A percentile compares a stretch with the other conserved stretches of the same genome.
Evolutionary conservation across 129 eudicot genomes (phyloP).

Genomic region (Pseudognaphalium luteoalbum): DNA sequence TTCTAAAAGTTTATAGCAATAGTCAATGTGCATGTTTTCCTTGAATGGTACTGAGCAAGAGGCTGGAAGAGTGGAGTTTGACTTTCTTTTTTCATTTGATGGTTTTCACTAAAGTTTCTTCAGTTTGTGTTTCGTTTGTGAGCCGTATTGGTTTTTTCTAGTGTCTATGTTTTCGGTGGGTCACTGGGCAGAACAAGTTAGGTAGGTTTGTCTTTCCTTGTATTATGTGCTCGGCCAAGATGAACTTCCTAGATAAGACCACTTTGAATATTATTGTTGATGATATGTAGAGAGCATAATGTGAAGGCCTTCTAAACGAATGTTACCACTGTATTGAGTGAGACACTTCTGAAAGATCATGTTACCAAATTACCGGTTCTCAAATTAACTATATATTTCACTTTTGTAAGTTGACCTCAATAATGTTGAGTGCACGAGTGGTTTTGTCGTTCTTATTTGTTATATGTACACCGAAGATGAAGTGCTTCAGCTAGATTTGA

Average conservation of each 20-base stretch:
- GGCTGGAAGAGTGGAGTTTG: background rate
- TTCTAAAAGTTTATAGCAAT: background rate
- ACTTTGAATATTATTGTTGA: background rate
- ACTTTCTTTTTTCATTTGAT: background rate
- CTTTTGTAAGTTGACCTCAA: background rate
- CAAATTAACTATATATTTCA: background rate
- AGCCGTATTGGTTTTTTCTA: background rate
- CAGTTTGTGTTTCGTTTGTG: background rate
- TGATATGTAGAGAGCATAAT: background rate
- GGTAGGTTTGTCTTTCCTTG: background rate
- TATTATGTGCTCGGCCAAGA: background rate
- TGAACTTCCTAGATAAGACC: background rate
- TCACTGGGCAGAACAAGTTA: background rate
- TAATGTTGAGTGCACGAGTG: background rate
- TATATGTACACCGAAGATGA: slow-evolving; percentile 1
- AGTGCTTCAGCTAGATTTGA: slow-evolving; percentile 4
- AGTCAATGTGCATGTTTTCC: slow-evolving; percentile 7
- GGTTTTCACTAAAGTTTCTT: slow-evolving; percentile 1
- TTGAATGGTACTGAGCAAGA: slow-evolving; percentile 1
- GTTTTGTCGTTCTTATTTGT: background rate
- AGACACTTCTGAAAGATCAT: slow-evolving; percentile 1
- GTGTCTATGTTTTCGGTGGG: slow-evolving; percentile 1
- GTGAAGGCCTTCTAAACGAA: background rate
- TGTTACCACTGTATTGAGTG: background rate
- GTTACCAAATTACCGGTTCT: background rate